Percentiles rank a stretch among this genome's conserved stretches.
These are phyloP conservation scores for Aspergillus carbonarius DNA, from an alignment of 2,329 filamentous ascomycete genomes.

Conservation along the genomic window DNA sequence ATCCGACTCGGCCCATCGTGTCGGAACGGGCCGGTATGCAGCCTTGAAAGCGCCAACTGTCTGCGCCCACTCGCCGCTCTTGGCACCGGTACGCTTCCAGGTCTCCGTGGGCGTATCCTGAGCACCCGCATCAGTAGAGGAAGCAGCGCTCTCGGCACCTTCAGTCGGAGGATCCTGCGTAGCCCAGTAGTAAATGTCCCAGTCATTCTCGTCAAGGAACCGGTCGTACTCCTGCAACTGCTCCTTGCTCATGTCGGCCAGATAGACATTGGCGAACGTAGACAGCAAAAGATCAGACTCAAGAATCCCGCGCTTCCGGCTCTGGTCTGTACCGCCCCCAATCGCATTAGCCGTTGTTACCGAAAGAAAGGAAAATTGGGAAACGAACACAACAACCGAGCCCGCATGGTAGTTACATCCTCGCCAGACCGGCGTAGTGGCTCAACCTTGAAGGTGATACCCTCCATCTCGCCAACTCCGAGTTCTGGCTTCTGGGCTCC, in stretches of 20 bases:
- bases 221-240: slow-evolving; percentile 83
- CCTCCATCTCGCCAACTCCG: slow-evolving; percentile 81
- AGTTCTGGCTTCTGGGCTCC: slow-evolving; percentile 63
- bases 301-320: slow-evolving; percentile 90
- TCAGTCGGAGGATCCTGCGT: slow-evolving; percentile 68
- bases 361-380: not conserved
- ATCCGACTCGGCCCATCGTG: slow-evolving; percentile 80
- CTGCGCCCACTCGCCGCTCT: slow-evolving; percentile 87
- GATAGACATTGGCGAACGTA: slow-evolving; percentile 82
- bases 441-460: slow-evolving; percentile 82
- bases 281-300: slow-evolving; percentile 95
- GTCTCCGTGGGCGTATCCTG: slow-evolving; percentile 42
- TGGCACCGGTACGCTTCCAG: slow-evolving; percentile 54
- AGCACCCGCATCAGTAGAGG: slow-evolving; percentile 15
- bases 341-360: not conserved
- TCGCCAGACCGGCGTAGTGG: slow-evolving; percentile 84
- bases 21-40: slow-evolving; percentile 85
- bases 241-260: slow-evolving; percentile 67
- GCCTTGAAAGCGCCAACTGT: slow-evolving; percentile 93
- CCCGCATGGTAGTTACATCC: slow-evolving; percentile 80
- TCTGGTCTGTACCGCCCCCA: slow-evolving; percentile 68
- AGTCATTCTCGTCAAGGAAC: slow-evolving; percentile 98
- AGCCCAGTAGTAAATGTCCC: slow-evolving; percentile 99
- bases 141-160: slow-evolving; percentile 50
- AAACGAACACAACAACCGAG: slow-evolving; percentile 68